Base-by-base conservation (phyloP, 495 filamentous ascomycete species). In the Cudoniella acicularis region DNA sequence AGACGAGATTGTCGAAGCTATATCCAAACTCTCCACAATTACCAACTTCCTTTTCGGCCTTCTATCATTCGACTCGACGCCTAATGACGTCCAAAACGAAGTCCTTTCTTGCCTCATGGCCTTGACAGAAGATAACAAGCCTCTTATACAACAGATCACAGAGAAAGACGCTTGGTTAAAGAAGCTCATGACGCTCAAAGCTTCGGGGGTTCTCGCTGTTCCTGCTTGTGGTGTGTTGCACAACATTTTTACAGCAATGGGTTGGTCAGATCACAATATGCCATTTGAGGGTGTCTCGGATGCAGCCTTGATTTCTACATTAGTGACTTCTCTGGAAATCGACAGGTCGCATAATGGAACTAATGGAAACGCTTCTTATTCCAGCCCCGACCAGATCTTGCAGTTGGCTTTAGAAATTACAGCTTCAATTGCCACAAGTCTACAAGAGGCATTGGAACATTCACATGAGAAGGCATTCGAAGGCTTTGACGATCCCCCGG, bases 361-460 rank as follows among this genome's bases (percentile, higher is more conserved):
- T 6, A 66, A 61, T 47, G 48, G 48, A 3, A 10, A 59, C 40
- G 21, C 51, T 26, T 1, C 40, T 0, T 17, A 50, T 36, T 56
- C 61, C 54, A 71, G 6, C 60, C 63, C 18, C 66, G 64, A 69
- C 25, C 62, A 78, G 41, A 68, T 77, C 20, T 54, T 80, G 30
- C 72, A 80, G 60, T 56, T 79, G 16, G 79, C 77, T 16, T 64
- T 87, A 1, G 82, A 84, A 60, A 75, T 83, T 9, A 58, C 84
- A 1, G 81, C 80, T 9, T 83, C 84, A 6, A 84, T 87, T 56
- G 81, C 81, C 22, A 82, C 82, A 1, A 71, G 72, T 23, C 68
- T 83, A 20, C 76, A 79, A 36, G 71, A 74, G 20, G 71, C 75
- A 9, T 36, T 67, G 10, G 63, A 65, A 43, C 49, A 65, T 55